Base-by-base conservation (phyloP, 768 basidiomycete species). In the Dendrothele bispora region DNA sequence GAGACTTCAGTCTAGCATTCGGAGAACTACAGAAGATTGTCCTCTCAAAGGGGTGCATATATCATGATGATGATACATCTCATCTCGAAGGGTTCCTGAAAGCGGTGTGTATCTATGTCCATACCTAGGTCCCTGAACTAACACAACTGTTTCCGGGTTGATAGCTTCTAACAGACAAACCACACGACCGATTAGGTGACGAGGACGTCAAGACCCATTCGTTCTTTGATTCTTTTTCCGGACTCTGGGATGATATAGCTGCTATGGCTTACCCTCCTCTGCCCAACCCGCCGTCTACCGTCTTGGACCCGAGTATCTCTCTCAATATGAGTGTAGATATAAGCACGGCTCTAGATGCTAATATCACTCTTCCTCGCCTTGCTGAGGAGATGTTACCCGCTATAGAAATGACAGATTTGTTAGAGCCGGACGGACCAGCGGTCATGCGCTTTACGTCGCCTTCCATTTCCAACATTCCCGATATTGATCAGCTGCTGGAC, bases 161-260 rank as follows among this genome's bases (percentile, higher is more conserved):
- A 0, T 40, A 69, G 68, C 54, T 69, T 11, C 60, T 71, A 14
- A 49, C 55, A 5, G 50, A 60, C 7, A 38, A 61, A 29, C 60
- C 61, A 14, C 43, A 49, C 20, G 51, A 58, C 27, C 62, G 67
- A 24, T 51, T 71, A n/a, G 42, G 44, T 35, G 66, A 62, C 41
- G 51, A 56, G 22, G 50, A 54, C 21, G 58, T 65, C 24, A 54
- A 59, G 26, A 46, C 46, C 14, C 67, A 71, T 35, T 40, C 51
- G 0, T 68, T 69, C 42, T 62, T 71, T 26, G 49, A 53, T 22
- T 53, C 57, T 6, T 21, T 69, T 22, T 40, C 45, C 15, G 51
- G 48, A 8, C 43, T 60, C 10, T 71, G 68, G 69, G 47, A 59
- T 7, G 67, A 65, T 20, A 60, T 70, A 34, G 57, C 63, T 38